Percentiles rank a stretch among this genome's conserved stretches.
Evolutionary conservation across 495 filamentous ascomycete species (phyloP).

Genomic region (Tetracladium setigerum): DNA sequence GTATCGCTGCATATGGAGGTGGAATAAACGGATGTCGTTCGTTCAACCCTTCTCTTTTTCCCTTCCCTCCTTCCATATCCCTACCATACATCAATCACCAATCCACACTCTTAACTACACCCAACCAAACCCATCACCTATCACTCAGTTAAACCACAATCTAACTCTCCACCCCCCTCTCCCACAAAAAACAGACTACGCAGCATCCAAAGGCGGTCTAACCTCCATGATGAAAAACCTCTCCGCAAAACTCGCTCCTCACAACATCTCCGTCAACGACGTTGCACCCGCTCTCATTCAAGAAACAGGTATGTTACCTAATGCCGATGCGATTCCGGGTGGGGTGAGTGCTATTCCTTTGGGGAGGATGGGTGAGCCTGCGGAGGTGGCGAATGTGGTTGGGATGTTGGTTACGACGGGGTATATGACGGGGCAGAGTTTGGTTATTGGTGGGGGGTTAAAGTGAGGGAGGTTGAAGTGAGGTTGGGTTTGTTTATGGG

Average conservation of each 20-base stretch:
- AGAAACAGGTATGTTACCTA: conserved; percentile 58
- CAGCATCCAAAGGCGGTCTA: conserved; percentile 56
- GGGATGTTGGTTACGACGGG: conserved; percentile 60
- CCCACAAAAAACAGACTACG: conserved; percentile 41
- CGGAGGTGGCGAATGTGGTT: conserved; percentile 62
- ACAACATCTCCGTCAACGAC: conserved; percentile 67
- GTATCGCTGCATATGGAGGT: conserved; percentile 57
- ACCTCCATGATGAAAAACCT: conserved; percentile 62
- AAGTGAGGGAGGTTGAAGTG: too few relatives aligned
- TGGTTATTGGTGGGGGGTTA: conserved; percentile 49
- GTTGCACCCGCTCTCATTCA: conserved; percentile 72
- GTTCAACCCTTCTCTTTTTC: conserved; percentile 25
- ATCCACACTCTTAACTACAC: not conserved
- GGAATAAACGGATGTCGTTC: conserved; percentile 57
- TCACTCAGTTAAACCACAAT: too few relatives aligned
- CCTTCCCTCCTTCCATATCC: not conserved
- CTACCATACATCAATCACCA: too few relatives aligned
- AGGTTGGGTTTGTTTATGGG: too few relatives aligned
- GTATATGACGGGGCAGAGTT: conserved; percentile 60
- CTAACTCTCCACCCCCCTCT: not conserved
- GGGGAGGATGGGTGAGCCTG: conserved; percentile 53
- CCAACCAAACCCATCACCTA: too few relatives aligned
- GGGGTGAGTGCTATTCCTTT: conserved; percentile 53
- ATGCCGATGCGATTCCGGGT: conserved; percentile 42
- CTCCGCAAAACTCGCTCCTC: conserved; percentile 49